Percentiles rank a stretch among this genome's conserved stretches.
Conservation (phyloP, 2,329 filamentous ascomycete species). For the Fusarium tanahbumbuense region DNA sequence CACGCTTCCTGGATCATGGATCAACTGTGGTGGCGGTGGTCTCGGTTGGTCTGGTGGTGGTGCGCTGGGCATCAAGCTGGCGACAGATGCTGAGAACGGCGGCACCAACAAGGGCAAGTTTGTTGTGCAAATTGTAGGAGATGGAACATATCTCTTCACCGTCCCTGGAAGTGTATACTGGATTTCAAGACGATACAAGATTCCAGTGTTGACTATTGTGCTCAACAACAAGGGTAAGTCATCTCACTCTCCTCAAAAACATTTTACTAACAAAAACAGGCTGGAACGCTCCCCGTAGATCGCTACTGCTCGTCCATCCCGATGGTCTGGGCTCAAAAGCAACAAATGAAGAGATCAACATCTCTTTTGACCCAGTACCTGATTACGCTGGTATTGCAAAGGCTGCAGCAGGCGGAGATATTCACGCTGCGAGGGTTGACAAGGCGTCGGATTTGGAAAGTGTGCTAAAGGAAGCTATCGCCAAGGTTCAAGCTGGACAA, state of each 20-base stretch:
- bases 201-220: conserved; percentile 66
- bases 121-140: conserved; percentile 67
- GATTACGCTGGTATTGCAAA: conserved; percentile 71
- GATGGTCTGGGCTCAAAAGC: conserved; percentile 65
- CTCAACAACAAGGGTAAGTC: conserved; percentile 66
- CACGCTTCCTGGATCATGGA: conserved; percentile 76
- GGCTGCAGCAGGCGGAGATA: conserved; percentile 66
- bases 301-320: conserved; percentile 68
- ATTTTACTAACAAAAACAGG: conserved; percentile 49
- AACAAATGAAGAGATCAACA: conserved; percentile 72
- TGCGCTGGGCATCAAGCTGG: conserved; percentile 81
- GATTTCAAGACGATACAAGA: conserved; percentile 65
- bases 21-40: conserved; percentile 84
- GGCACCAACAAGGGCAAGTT: conserved; percentile 60
- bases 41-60: conserved; percentile 84
- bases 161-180: conserved; percentile 67
- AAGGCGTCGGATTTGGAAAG: conserved; percentile 59
- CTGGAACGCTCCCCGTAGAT: conserved; percentile 70
- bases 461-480: conserved; percentile 63
- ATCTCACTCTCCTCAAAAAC: fast-evolving
- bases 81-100: conserved; percentile 58
- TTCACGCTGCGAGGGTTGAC: conserved; percentile 62
- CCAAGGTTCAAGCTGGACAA: conserved; percentile 61
- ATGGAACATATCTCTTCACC: conserved; percentile 67
- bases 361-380: conserved; percentile 68